Percentiles rank a stretch among this genome's conserved stretches.
phyloP scores from a whole-genome alignment of 352 stramenopile genomes.

The Phytopythium boreale region DNA sequence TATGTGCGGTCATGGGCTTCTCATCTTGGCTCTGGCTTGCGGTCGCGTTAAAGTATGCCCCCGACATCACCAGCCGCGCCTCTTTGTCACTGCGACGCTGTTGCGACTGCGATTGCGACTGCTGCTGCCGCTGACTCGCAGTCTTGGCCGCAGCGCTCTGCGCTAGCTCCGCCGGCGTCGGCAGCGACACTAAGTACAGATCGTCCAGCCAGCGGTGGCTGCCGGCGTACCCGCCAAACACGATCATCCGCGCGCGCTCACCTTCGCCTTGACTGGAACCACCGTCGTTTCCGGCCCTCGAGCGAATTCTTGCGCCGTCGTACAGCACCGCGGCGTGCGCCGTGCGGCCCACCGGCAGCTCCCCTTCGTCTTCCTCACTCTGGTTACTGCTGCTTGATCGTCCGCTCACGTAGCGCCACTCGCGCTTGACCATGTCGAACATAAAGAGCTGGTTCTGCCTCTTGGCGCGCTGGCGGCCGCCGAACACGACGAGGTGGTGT shows the following conservation, averaged over 20 bases:
- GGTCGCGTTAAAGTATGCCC: neutral
- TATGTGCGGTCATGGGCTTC: neutral
- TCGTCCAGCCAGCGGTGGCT: slow-evolving; percentile 62
- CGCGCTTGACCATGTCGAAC: slow-evolving; percentile 32
- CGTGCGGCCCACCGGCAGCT: slow-evolving; percentile 27
- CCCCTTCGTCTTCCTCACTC: neutral
- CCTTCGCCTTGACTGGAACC: neutral
- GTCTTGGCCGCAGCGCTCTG: neutral
- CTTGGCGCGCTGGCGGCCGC: slow-evolving; percentile 35
- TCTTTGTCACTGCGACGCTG: neutral
- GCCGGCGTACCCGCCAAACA: slow-evolving; percentile 72
- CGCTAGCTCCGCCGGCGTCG: neutral
- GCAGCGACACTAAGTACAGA: slow-evolving; percentile 44
- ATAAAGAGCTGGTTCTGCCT: slow-evolving; percentile 59
- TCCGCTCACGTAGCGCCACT: slow-evolving; percentile 27
- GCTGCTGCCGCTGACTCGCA: slow-evolving; percentile 6
- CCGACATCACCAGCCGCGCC: neutral
- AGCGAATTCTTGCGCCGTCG: neutral
- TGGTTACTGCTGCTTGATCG: neutral
- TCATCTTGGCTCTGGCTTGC: neutral
- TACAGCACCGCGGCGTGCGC: slow-evolving; percentile 48
- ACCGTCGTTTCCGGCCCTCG: neutral
- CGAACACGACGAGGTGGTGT: slow-evolving; percentile 59
- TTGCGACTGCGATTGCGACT: slow-evolving; percentile 3
- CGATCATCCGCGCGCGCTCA: slow-evolving; percentile 17